A percentile compares a stretch with the other conserved stretches of the same genome.
Evolutionary conservation across 805 yeast species (phyloP).

Genomic region (Kluyveromyces siamensis): DNA sequence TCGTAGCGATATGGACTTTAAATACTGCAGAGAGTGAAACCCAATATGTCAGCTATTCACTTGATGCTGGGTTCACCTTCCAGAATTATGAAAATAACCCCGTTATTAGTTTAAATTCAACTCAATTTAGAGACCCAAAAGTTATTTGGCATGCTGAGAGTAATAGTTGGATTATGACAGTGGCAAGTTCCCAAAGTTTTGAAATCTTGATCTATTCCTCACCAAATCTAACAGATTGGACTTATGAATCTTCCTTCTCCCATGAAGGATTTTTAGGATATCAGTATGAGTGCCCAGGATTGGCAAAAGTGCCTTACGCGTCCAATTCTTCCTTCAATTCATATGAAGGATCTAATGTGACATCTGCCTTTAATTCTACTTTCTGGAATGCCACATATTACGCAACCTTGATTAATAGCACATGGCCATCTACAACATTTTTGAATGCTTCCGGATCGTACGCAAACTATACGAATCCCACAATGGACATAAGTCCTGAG

Average conservation of each 20-base stretch:
- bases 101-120: slow-evolving; percentile 24
- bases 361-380: neutral
- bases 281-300: slow-evolving; percentile 36
- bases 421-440: neutral
- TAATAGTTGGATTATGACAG: slow-evolving; percentile 26
- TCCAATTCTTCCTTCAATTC: slow-evolving; percentile 2
- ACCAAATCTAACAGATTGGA: slow-evolving; percentile 22
- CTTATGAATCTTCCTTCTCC: slow-evolving; percentile 20
- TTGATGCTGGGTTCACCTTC: slow-evolving; percentile 31
- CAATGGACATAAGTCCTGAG: too few species aligned
- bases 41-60: slow-evolving; percentile 29
- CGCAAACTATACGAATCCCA: too few species aligned
- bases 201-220: slow-evolving; percentile 24
- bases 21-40: slow-evolving; percentile 20
- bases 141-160: slow-evolving; percentile 27
- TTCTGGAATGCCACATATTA: slow-evolving; percentile 4
- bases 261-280: slow-evolving; percentile 26
- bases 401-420: slow-evolving; percentile 4
- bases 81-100: slow-evolving; percentile 25
- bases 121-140: slow-evolving; percentile 31
- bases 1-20: slow-evolving; percentile 32
- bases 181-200: slow-evolving; percentile 25
- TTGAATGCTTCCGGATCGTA: too few species aligned
- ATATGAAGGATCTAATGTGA: slow-evolving; percentile 1
- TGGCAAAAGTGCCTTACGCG: slow-evolving; percentile 25